Evolutionary conservation across 2,329 filamentous ascomycete species (phyloP).

Genomic region (Paecilomyces fulvus): DNA sequence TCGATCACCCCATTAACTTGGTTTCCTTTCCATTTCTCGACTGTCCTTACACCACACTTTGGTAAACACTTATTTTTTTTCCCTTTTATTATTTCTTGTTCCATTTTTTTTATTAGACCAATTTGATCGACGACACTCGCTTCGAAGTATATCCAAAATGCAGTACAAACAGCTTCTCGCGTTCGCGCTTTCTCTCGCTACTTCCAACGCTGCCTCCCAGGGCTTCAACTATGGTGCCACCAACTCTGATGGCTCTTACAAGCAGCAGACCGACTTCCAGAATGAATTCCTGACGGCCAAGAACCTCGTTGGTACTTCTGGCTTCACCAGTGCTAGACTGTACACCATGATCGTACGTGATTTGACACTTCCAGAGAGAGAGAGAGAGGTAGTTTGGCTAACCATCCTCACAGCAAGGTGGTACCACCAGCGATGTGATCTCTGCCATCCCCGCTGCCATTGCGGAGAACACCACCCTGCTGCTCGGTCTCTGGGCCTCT

Average conservation of each 20-base stretch:
- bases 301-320: slow-evolving; percentile 29
- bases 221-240: slow-evolving; percentile 43
- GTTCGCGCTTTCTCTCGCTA: slow-evolving; percentile 24
- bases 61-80: slow-evolving; percentile 8
- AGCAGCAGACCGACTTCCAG: slow-evolving; percentile 36
- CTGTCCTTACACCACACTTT: slow-evolving; percentile 2
- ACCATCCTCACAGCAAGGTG: slow-evolving; percentile 25
- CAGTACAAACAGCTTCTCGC: slow-evolving; percentile 25
- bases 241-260: slow-evolving; percentile 32
- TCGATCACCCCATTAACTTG: neutral
- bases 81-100: slow-evolving; percentile 6
- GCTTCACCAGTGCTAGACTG: slow-evolving; percentile 41
- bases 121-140: slow-evolving; percentile 1
- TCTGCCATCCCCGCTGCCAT: slow-evolving; percentile 76
- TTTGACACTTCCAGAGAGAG: neutral
- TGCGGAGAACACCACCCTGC: slow-evolving; percentile 64
- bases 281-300: slow-evolving; percentile 39
- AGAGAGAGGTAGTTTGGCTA: neutral
- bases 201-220: slow-evolving; percentile 29
- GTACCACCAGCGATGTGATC: slow-evolving; percentile 57
- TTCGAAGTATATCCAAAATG: slow-evolving; percentile 17
- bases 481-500: slow-evolving; percentile 79
- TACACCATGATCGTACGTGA: slow-evolving; percentile 53
- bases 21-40: slow-evolving; percentile 4
- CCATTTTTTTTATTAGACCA: slow-evolving; percentile 1